Base-by-base conservation (phyloP, 2,329 filamentous ascomycete species). In the Pseudophaeomoniella oleicola region DNA sequence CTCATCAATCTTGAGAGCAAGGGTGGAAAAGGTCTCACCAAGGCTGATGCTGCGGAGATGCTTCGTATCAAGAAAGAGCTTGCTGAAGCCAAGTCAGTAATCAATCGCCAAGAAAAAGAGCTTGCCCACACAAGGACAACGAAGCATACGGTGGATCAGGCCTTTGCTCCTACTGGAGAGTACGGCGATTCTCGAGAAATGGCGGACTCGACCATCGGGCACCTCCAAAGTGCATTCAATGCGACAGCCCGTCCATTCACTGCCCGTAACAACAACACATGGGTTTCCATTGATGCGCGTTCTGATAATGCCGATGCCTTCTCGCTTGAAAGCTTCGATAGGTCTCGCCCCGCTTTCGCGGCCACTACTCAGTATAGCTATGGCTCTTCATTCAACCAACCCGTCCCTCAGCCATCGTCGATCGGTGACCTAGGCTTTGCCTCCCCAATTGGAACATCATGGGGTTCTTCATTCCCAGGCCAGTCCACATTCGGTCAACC, bases 101-200 rank as follows among this genome's bases (percentile, higher is more conserved):
- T 77, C 49, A 67, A 67, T 38, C 59, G 71, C 40, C 73, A 76
- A 55, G 71, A 74, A 42, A 65, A 75, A 42, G 72, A 77, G 53
- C 59, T 76, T 39, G 68, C 70, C 35, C 70, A 75, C 47, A 71
- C 66, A 10, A 69, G 70, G 30, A 66, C 73, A 35, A 70, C 72
- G 39, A 71, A 72, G 47, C 69, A 75, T 46, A 76, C 72, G 14
- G 58, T 77, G 44, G 71, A 76, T 41, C 70, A 76, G 47, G 63
- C 64, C 36, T 60, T 73, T 44, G 66, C 66, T 11, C 60, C 69
- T 39, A 60, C 67, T 4, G 70, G 67, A 18, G 69, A 72, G 43
- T 69, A 67, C 44, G 56, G 54, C 38, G 52, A 54, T 30, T 62
- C 55, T 30, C 54, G 50, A 38, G 66, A 71, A 34, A 55, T 69